These are phyloP conservation scores for Diaporthe caulivora DNA, from an alignment of 2,329 filamentous ascomycete genomes.

Conservation along the genomic window DNA sequence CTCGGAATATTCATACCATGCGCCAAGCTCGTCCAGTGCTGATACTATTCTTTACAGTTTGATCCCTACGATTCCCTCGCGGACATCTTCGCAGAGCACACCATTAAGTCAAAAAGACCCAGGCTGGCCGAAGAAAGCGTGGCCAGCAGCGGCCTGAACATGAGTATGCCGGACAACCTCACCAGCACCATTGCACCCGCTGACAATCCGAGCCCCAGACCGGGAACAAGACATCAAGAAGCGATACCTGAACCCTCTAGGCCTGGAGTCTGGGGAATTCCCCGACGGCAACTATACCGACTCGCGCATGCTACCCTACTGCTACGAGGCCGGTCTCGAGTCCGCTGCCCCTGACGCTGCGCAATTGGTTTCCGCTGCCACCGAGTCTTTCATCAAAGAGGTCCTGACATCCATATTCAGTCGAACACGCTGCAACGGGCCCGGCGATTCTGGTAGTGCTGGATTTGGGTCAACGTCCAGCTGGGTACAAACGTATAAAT, in stretches of 20 bases:
- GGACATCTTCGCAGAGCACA: constrained; percentile 62
- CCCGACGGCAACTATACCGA: constrained; percentile 74
- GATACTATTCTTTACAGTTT: constrained; percentile 52
- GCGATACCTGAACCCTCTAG: constrained; percentile 72
- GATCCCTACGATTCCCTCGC: constrained; percentile 68
- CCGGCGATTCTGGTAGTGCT: constrained; percentile 71
- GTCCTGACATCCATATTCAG: constrained; percentile 73
- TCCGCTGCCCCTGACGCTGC: constrained; percentile 70
- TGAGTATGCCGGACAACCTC: constrained; percentile 69
- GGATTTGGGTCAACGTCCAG: constrained; percentile 74
- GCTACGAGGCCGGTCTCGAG: constrained; percentile 73
- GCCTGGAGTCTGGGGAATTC: constrained; percentile 77
- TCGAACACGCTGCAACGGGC: constrained; percentile 74
- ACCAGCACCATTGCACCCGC: not conserved
- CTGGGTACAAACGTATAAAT: constrained; percentile 85
- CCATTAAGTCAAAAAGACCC: constrained; percentile 58
- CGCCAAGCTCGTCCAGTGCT: not conserved
- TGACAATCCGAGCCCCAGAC: constrained; percentile 55
- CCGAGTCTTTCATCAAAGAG: constrained; percentile 77
- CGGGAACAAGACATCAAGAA: constrained; percentile 77
- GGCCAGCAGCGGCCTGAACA: constrained; percentile 79
- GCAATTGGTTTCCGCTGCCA: constrained; percentile 73
- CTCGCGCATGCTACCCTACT: constrained; percentile 75
- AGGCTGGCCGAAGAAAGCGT: constrained; percentile 70
- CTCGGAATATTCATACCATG: not conserved